These are phyloP conservation scores for Noccaea bulbosa DNA, from an alignment of 345 rosid species.

Conservation along the genomic window DNA sequence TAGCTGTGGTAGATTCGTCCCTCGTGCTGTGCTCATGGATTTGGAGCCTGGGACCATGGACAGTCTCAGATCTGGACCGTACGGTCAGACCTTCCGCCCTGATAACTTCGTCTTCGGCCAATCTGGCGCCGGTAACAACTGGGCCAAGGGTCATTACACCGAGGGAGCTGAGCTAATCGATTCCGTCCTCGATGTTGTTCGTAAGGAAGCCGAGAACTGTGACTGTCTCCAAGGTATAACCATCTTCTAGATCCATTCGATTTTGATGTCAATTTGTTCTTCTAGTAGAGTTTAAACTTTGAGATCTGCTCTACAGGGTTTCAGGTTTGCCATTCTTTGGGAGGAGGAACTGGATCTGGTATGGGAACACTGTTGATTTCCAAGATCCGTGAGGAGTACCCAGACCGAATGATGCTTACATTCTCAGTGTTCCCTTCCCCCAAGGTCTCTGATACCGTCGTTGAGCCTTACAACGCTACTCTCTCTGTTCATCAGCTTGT, in stretches of 20 bases:
- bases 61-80: slow-evolving; percentile 23
- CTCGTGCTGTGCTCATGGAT: slow-evolving; percentile 27
- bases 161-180: slow-evolving; percentile 32
- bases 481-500: slow-evolving; percentile 8
- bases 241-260: neutral
- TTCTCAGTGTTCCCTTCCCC: slow-evolving; percentile 25
- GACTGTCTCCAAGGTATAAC: slow-evolving; percentile 17
- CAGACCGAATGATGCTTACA: slow-evolving; percentile 22
- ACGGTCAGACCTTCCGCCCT: slow-evolving; percentile 19
- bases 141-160: slow-evolving; percentile 15
- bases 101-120: slow-evolving; percentile 37
- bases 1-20: slow-evolving; percentile 17
- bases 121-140: slow-evolving; percentile 27
- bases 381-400: slow-evolving; percentile 23
- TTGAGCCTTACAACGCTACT: slow-evolving; percentile 29
- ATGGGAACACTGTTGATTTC: slow-evolving; percentile 4
- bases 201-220: slow-evolving; percentile 18
- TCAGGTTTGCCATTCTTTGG: slow-evolving; percentile 24
- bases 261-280: neutral
- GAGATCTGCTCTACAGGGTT: slow-evolving; percentile 9
- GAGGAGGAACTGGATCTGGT: slow-evolving; percentile 26
- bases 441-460: slow-evolving; percentile 18
- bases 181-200: slow-evolving; percentile 29
- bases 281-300: neutral
- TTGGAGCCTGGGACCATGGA: slow-evolving; percentile 31